Base-by-base conservation (phyloP, 83 land plant genomes). In the Diphasiastrum complanatum region DNA sequence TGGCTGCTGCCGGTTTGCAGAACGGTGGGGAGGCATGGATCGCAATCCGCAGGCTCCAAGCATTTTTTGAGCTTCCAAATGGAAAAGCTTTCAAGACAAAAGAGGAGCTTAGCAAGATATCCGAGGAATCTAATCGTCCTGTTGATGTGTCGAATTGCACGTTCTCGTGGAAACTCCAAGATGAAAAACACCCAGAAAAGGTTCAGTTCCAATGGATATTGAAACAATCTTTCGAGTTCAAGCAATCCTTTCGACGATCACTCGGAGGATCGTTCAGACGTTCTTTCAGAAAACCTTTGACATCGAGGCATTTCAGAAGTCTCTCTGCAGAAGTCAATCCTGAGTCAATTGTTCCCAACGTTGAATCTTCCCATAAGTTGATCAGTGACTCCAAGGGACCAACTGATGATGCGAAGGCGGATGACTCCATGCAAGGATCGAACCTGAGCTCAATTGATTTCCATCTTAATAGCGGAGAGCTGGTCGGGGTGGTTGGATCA, bases 401-500 rank as follows among this genome's bases (percentile, higher is more conserved):
- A n/a, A n/a, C n/a, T n/a, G n/a, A n/a, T n/a, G n/a, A n/a, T n/a
- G n/a, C n/a, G n/a, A n/a, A n/a, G n/a, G n/a, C n/a, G n/a, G n/a
- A n/a, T n/a, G n/a, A n/a, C n/a, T n/a, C n/a, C n/a, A n/a, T n/a
- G n/a, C n/a, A n/a, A n/a, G n/a, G n/a, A n/a, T n/a, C n/a, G n/a
- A n/a, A n/a, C n/a, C n/a, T n/a, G n/a, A n/a, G n/a, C n/a, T 32
- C 25, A 11, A 65, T 72, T 22, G 50, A 38, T 27, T 40, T 72
- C 23, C n/a, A 47, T 36, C 64, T 72, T 4, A 32, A 57, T 19
- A 47, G 53, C 27, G 72, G 72, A 18, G 65, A 73, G 27, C 55
- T 73, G 3, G 51, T 73, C 20, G 58, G 60, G 2, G 61, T 73
- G 8, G 35, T 68, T 51, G 76, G 76, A 5, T 23, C 76, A 23